phyloP scores from a whole-genome alignment of 768 basidiomycete species.

The Lactarius pseudohatsudake region DNA sequence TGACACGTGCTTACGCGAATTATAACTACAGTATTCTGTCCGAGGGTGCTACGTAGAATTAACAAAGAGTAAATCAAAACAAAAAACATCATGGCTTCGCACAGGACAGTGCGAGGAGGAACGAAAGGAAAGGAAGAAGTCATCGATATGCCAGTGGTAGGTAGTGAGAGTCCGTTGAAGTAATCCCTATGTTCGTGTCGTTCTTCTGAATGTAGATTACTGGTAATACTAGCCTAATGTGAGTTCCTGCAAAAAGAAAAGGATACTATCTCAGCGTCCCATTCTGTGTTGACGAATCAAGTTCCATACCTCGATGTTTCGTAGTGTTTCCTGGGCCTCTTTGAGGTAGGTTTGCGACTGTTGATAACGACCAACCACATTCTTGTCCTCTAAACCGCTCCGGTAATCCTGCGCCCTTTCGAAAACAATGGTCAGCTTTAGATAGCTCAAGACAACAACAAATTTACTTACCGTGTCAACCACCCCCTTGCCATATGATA shows the following conservation, averaged over 20 bases:
- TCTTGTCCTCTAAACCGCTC: conserved; percentile 9
- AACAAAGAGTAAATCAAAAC: neutral
- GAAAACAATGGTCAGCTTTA: neutral
- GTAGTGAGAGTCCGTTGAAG: no score
- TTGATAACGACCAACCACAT: neutral
- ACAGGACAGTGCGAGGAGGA: neutral
- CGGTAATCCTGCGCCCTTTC: conserved; percentile 3
- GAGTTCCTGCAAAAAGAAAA: conserved; percentile 1
- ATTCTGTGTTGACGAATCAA: neutral
- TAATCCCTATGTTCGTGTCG: no score
- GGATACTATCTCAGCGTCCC: neutral
- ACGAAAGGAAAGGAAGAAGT: neutral
- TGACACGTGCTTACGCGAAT: neutral
- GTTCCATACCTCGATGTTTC: conserved; percentile 2
- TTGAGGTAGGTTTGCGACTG: conserved; percentile 8
- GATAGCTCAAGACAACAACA: no score
- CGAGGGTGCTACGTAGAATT: neutral
- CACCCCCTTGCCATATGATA: conserved; percentile 10
- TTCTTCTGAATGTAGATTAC: neutral
- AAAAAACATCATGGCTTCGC: neutral
- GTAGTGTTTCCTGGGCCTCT: conserved; percentile 13
- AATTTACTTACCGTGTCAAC: conserved; percentile 5
- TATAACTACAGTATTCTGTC: neutral
- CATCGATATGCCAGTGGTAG: neutral
- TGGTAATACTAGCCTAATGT: neutral